Conservation (phyloP, 768 basidiomycete genomes). For the Lactifluus hygrophoroides region DNA sequence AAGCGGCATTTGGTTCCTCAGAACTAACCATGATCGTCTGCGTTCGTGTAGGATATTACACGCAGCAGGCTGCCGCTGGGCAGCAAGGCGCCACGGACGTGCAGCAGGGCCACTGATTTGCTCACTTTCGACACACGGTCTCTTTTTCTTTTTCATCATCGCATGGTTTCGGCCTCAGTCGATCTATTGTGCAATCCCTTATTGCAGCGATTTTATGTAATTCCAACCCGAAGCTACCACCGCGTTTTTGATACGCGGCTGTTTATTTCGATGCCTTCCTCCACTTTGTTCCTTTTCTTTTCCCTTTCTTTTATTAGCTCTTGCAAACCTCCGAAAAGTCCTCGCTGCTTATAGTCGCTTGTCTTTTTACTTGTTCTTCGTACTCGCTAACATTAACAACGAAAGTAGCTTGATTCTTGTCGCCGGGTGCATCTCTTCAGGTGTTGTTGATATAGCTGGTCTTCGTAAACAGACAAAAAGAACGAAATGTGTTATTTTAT, state of each 20-base stretch:
- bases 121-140: not conserved
- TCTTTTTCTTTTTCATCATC: not conserved
- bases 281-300: not conserved
- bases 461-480: not conserved
- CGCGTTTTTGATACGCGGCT: constrained; percentile 7
- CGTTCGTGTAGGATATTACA: constrained; percentile 58
- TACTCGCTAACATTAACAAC: constrained; percentile 13
- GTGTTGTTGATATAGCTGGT: not conserved
- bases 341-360: not conserved
- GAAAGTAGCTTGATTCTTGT: constrained; percentile 1
- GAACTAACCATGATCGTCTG: not conserved
- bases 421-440: not conserved
- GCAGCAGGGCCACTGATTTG: constrained; percentile 24
- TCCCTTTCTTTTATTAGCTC: constrained; percentile 32
- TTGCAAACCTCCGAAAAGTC: constrained; percentile 10
- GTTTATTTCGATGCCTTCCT: constrained; percentile 1
- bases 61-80: constrained; percentile 53
- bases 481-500: not conserved
- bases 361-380: not conserved
- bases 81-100: constrained; percentile 53
- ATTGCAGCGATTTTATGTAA: constrained; percentile 1
- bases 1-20: not conserved
- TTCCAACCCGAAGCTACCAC: constrained; percentile 2
- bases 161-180: constrained; percentile 4
- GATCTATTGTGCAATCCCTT: constrained; percentile 11